Percentiles rank a stretch among this genome's conserved stretches.
Evolutionary conservation across 495 filamentous ascomycete species (phyloP).

Genomic region (Tuber indicum): DNA sequence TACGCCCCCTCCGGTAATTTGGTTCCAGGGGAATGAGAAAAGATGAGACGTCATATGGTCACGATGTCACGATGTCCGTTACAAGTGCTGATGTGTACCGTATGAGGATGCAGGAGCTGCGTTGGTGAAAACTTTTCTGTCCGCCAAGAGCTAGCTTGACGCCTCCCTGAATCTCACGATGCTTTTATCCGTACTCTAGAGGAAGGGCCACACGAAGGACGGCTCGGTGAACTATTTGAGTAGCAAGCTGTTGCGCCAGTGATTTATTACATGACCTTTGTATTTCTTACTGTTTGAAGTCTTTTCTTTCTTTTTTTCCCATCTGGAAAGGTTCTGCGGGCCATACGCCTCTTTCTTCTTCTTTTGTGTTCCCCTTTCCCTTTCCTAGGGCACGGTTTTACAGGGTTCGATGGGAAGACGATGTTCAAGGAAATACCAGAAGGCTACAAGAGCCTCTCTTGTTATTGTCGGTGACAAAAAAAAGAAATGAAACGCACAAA

Average conservation of each 20-base stretch:
- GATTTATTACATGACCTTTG: neutral
- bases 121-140: slow-evolving; percentile 25
- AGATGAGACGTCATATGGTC: slow-evolving; percentile 21
- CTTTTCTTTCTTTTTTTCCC: neutral
- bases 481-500: neutral
- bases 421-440: neutral
- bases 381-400: neutral
- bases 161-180: slow-evolving; percentile 1
- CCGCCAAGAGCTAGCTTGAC: slow-evolving; percentile 21
- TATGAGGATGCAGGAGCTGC: slow-evolving; percentile 14
- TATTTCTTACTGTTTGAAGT: neutral
- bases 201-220: neutral
- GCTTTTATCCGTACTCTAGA: neutral
- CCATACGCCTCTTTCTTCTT: neutral
- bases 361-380: neutral
- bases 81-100: slow-evolving; percentile 8
- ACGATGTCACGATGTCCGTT: slow-evolving; percentile 30
- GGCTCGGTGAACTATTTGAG: neutral
- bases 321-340: neutral
- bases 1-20: neutral
- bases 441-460: neutral
- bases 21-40: neutral
- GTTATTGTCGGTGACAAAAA: neutral
- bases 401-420: neutral
- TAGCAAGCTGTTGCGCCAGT: neutral